phyloP scores from a whole-genome alignment of 139 green algal species.

The Chlorokybus atmophyticus region DNA sequence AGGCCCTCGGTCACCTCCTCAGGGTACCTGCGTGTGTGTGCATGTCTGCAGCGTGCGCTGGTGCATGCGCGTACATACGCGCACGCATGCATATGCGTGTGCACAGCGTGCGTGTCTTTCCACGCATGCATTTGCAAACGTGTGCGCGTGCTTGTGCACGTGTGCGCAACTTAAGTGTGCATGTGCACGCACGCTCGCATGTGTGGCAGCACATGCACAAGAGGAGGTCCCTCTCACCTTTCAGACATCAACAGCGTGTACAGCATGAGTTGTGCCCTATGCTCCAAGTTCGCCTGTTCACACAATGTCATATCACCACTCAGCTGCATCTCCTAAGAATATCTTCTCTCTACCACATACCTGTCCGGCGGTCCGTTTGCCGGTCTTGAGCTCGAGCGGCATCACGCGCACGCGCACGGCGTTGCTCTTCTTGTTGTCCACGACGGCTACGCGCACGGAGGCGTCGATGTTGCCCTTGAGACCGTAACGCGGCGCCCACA shows the following conservation, averaged over 20 bases:
- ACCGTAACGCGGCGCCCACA: conserved; percentile 72
- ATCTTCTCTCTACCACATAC: background rate
- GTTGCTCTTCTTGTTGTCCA: conserved; percentile 2
- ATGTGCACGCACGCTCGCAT: too few species aligned
- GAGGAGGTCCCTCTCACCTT: conserved; percentile 5
- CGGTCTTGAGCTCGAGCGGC: conserved; percentile 91
- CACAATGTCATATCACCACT: background rate
- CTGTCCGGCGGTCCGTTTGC: conserved; percentile 21
- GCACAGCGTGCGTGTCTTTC: too few species aligned
- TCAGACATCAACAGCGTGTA: conserved; percentile 33
- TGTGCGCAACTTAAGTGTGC: too few species aligned
- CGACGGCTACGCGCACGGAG: conserved; percentile 34
- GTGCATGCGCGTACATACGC: too few species aligned
- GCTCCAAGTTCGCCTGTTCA: conserved; percentile 16
- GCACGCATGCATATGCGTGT: too few species aligned
- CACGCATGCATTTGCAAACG: background rate
- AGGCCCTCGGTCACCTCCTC: background rate
- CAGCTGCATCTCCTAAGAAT: background rate
- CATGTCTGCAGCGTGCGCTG: too few species aligned
- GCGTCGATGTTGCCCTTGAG: conserved; percentile 86
- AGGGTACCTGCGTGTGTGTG: too few species aligned
- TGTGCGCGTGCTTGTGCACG: background rate
- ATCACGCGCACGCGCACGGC: conserved; percentile 27
- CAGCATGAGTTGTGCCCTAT: conserved; percentile 32
- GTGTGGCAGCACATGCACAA: too few species aligned